Evolutionary conservation across 2,329 filamentous ascomycete species (phyloP).

Genomic region (Talaromyces albobiverticillius): DNA sequence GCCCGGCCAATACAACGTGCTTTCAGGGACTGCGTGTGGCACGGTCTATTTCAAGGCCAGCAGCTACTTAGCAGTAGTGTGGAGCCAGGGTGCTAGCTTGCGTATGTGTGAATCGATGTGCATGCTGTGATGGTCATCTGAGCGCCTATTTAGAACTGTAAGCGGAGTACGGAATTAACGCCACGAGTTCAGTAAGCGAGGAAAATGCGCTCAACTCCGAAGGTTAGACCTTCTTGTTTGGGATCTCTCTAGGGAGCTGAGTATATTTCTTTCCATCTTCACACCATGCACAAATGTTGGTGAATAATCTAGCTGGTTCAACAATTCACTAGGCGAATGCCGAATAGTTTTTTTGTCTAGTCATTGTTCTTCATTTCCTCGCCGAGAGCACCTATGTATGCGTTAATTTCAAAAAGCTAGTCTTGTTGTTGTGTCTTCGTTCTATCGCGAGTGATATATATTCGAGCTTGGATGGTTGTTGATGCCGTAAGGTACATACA

Average conservation of each 20-base stretch:
- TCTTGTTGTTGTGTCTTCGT: not conserved
- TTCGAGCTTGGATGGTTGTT: not conserved
- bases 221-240: not conserved
- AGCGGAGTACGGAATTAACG: slow-evolving; percentile 1
- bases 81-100: not conserved
- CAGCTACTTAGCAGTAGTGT: slow-evolving; percentile 2
- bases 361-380: not conserved
- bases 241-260: not conserved
- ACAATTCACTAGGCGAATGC: not conserved
- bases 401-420: not conserved
- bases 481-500: too few relatives aligned
- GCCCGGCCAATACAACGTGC: not conserved
- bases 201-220: not conserved
- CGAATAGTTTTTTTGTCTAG: not conserved
- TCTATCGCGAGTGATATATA: not conserved
- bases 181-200: not conserved
- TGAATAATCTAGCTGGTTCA: not conserved
- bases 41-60: not conserved
- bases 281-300: not conserved
- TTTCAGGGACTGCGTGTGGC: not conserved
- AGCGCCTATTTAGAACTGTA: slow-evolving; percentile 10
- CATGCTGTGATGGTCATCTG: slow-evolving; percentile 14
- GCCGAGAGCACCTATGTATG: not conserved
- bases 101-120: slow-evolving; percentile 10
- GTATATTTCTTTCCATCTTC: not conserved